Evolutionary conservation across 2,329 filamentous ascomycete genomes (phyloP).

Genomic region (Pseudocercospora fuligena): DNA sequence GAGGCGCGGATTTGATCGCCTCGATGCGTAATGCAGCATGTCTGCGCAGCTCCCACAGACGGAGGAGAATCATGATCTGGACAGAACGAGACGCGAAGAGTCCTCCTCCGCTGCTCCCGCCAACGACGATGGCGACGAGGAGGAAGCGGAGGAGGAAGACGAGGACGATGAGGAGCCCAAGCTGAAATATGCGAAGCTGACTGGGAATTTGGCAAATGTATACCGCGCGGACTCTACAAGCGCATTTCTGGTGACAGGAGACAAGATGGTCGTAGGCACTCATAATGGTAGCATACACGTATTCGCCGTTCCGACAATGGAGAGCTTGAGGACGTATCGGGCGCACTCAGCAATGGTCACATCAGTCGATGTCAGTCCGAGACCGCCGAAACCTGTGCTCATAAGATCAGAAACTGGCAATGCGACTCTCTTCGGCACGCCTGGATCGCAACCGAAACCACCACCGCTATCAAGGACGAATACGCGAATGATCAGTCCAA

Average conservation of each 20-base stretch:
- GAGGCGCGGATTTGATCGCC: conserved; percentile 10
- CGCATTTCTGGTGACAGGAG: conserved; percentile 84
- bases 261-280: conserved; percentile 97
- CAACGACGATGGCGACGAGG: conserved; percentile 35
- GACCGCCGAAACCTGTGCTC: conserved; percentile 62
- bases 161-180: conserved; percentile 89
- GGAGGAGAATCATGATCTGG: conserved; percentile 27
- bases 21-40: conserved; percentile 41
- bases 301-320: conserved; percentile 79
- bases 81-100: conserved; percentile 12
- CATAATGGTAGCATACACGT: conserved; percentile 97
- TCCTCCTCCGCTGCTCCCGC: conserved; percentile 22
- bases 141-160: conserved; percentile 43
- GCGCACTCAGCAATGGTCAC: conserved; percentile 93
- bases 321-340: conserved; percentile 82
- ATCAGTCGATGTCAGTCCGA: conserved; percentile 86
- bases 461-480: conserved; percentile 20
- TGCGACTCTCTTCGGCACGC: conserved; percentile 22
- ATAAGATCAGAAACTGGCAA: conserved; percentile 26
- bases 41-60: conserved; percentile 39
- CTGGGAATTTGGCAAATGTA: conserved; percentile 75
- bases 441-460: conserved; percentile 20
- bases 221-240: conserved; percentile 96
- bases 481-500: conserved; percentile 22
- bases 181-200: conserved; percentile 89